Percentiles rank a stretch among this genome's conserved stretches.
phyloP scores from a whole-genome alignment of 768 basidiomycete species.

The Suillus alpinus region DNA sequence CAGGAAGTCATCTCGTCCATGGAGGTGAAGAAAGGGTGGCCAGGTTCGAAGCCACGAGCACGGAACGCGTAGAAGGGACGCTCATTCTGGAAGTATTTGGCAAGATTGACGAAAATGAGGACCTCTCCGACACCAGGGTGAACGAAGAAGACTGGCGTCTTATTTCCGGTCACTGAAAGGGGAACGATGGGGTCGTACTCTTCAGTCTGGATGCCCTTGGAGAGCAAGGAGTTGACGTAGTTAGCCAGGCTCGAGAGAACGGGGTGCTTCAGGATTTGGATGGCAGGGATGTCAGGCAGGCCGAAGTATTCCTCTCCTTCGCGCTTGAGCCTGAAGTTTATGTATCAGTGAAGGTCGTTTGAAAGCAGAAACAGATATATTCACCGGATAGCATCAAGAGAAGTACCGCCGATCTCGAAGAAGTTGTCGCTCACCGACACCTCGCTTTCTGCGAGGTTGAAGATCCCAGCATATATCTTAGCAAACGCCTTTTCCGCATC shows the following conservation, averaged over 20 bases:
- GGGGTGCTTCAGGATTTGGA: conserved; percentile 36
- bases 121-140: conserved; percentile 44
- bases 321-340: conserved; percentile 18
- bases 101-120: conserved; percentile 40
- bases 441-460: conserved; percentile 21
- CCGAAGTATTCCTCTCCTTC: conserved; percentile 28
- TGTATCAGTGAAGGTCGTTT: background rate
- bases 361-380: background rate
- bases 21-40: conserved; percentile 26
- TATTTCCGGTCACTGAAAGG: conserved; percentile 34
- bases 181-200: conserved; percentile 42
- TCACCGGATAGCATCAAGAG: conserved; percentile 35
- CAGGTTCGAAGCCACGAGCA: conserved; percentile 36
- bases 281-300: conserved; percentile 32
- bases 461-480: conserved; percentile 30
- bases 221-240: conserved; percentile 29
- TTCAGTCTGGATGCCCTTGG: conserved; percentile 13
- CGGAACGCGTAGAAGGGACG: conserved; percentile 38
- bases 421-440: conserved; percentile 32
- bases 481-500: conserved; percentile 28
- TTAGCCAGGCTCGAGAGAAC: conserved; percentile 26
- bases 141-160: conserved; percentile 42
- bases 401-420: conserved; percentile 41
- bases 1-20: conserved; percentile 32
- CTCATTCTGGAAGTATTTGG: conserved; percentile 38